Evolutionary conservation across 306 rosid species (phyloP), one percentile per base, ranked within the genome.

Genomic region (Pterocarpus santalinus): DNA sequence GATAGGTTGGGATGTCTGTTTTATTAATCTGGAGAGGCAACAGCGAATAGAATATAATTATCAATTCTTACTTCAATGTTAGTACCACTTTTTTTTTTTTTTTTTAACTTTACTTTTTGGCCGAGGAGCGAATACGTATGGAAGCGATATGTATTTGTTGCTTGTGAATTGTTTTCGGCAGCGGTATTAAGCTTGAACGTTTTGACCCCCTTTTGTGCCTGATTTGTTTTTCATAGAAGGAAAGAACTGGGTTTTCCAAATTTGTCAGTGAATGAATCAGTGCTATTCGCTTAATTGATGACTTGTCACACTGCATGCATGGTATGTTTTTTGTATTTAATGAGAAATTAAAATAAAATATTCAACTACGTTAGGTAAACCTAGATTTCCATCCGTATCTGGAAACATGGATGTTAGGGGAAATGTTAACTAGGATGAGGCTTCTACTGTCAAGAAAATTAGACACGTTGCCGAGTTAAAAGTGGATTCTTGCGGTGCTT

Each of bases 141-240:
- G 79, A 83, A 83, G 83, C 64, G 8, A 58, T 57, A n/a, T 79
- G 76, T 44, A 53, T 65, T 64, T 65, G 78, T 65, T 78, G 71
- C 76, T 65, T 36, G 67, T 65, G 16, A 65, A 22, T 83, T 71
- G 69, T 57, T 81, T 43, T 47, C 22, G 16, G 64, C 33, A 9
- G 22, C 14, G 56, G 39, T 16, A 64, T 70, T 64, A 28, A 71
- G 82, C 70, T 22, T n/a, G 70, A 65, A 66, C 38, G 4, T 72
- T 78, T 72, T 58, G 51, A 56, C 80, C 65, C 69, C 32, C 44
- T 38, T 63, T 68, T 8, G 69, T 62, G 52, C 51, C 44, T 62
- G 22, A 52, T 82, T 77, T 63, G 69, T 77, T 82, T 62, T 32
- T 76, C 62, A 17, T 61, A 41, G 68, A 30, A 51, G 58, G 56